Evolutionary conservation across 2,329 filamentous ascomycete genomes (phyloP), one percentile per base, ranked within the genome.

Genomic region (Phaeomoniella chlamydospora): DNA sequence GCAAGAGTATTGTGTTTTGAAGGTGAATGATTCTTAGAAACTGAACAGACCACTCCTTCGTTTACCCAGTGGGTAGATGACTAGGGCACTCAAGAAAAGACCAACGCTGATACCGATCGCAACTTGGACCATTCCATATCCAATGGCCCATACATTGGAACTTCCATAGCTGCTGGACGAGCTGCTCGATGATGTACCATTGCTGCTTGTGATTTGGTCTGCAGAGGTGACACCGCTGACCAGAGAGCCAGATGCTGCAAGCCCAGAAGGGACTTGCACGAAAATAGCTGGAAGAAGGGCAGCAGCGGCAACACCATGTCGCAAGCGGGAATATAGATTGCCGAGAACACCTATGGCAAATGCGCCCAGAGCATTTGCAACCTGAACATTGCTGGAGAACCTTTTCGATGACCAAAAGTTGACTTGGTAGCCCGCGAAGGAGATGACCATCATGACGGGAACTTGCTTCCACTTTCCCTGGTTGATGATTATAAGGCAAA

Each of bases 201-300:
- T 57, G 34, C 18, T 17, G 34, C 18, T 17, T 11, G 59, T 64
- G 43, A 74, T 70, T 43, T 73, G 63, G 42, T 75, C 63, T 0
- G 73, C 72, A 3, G 63, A 67, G 6, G 64, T 64, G 31, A 77
- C 59, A 11, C 73, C 72, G 1, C 64, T 60, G 2, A 77, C 63
- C 13, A 77, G 50, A 3, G 62, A 67, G 1, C 73, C 73, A 36
- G 61, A 66, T 2, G 74, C 72, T 2, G 72, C 68, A 2, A 77
- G 56, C 2, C 72, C 73, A 2, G 64, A 70, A 0, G 73, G 73
- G 0, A 77, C 72, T 40, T 75, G 70, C 2, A 76, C 70, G 43
- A 92, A 92, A 43, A 94, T 92, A 4, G 80, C 86, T 0, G 86
- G 86, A 6, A 94, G 61, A 67, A 94, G 83, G 2, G 82, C 80